Evolutionary conservation across 2,329 filamentous ascomycete genomes (phyloP).

Genomic region (Colletotrichum eremochloae): DNA sequence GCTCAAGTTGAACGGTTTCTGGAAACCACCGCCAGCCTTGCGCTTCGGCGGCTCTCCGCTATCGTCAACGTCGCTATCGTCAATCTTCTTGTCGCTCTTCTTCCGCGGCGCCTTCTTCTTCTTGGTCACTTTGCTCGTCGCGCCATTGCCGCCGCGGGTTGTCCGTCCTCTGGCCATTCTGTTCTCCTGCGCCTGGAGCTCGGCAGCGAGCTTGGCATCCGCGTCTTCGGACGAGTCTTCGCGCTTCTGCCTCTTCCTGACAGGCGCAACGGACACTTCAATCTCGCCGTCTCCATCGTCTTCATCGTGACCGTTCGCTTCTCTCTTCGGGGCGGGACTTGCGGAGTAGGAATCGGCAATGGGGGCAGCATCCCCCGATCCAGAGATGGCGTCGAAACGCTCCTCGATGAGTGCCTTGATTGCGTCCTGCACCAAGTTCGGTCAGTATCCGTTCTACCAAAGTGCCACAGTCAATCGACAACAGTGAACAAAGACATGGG

Average conservation of each 20-base stretch:
- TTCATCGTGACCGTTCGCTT: constrained; percentile 52
- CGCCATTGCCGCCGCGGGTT: constrained; percentile 78
- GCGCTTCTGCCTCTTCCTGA: constrained; percentile 77
- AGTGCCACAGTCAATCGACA: neutral
- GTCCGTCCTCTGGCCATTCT: constrained; percentile 73
- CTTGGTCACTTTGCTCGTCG: constrained; percentile 68
- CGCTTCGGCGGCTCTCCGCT: constrained; percentile 74
- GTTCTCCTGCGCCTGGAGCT: constrained; percentile 94
- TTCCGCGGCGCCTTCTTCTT: constrained; percentile 77
- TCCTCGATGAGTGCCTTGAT: constrained; percentile 81
- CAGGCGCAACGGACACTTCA: constrained; percentile 62
- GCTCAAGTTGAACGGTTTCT: constrained; percentile 86
- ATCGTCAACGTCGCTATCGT: constrained; percentile 82
- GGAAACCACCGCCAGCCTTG: constrained; percentile 92
- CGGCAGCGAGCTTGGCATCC: constrained; percentile 88
- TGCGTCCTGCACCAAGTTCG: constrained; percentile 63
- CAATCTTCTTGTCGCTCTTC: constrained; percentile 83
- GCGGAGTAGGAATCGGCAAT: constrained; percentile 46
- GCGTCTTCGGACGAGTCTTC: constrained; percentile 74
- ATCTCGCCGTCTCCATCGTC: constrained; percentile 57
- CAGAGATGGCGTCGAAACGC: constrained; percentile 78
- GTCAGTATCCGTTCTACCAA: constrained; percentile 7
- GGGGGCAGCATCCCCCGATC: constrained; percentile 27
- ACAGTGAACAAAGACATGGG: neutral
- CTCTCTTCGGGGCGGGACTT: constrained; percentile 53